Percentiles rank a stretch among this genome's conserved stretches.
phyloP scores from a whole-genome alignment of 2,329 filamentous ascomycete species.

The Chaetomium olivaceum region DNA sequence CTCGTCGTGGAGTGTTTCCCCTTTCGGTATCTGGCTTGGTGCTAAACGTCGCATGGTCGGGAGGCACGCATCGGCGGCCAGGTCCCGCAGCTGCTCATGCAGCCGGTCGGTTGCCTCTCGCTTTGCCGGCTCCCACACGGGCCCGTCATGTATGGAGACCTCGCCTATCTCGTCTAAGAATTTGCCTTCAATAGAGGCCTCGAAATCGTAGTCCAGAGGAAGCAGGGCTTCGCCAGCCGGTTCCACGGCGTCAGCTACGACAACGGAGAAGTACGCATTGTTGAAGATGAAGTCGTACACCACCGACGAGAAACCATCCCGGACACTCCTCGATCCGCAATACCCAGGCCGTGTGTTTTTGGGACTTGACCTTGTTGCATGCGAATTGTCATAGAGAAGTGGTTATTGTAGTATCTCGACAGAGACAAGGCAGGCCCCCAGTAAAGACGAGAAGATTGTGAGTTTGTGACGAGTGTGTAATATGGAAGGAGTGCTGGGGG shows the following conservation, averaged over 20 bases:
- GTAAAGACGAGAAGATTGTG: too few relatives aligned
- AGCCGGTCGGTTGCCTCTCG: background rate
- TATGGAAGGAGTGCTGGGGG: too few relatives aligned
- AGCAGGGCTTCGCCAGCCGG: background rate
- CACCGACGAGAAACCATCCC: background rate
- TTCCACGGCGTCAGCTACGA: background rate
- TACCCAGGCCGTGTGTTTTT: background rate
- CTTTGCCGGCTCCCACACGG: background rate
- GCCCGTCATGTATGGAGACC: background rate
- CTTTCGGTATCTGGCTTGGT: background rate
- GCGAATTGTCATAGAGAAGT: too few relatives aligned
- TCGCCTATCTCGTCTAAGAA: background rate
- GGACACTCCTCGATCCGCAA: background rate
- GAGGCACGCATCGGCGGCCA: background rate
- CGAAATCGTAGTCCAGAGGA: background rate
- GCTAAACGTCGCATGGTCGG: background rate
- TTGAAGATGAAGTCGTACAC: background rate
- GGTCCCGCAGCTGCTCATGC: background rate
- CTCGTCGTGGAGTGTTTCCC: background rate
- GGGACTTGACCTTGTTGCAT: background rate
- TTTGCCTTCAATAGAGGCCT: background rate
- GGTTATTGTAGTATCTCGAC: too few relatives aligned
- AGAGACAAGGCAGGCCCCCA: too few relatives aligned
- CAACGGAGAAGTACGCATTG: background rate
- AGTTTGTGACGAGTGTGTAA: too few relatives aligned